These are phyloP conservation scores for Scolecobasidium constrictum DNA, from an alignment of 2,329 filamentous ascomycete genomes.

Conservation along the genomic window DNA sequence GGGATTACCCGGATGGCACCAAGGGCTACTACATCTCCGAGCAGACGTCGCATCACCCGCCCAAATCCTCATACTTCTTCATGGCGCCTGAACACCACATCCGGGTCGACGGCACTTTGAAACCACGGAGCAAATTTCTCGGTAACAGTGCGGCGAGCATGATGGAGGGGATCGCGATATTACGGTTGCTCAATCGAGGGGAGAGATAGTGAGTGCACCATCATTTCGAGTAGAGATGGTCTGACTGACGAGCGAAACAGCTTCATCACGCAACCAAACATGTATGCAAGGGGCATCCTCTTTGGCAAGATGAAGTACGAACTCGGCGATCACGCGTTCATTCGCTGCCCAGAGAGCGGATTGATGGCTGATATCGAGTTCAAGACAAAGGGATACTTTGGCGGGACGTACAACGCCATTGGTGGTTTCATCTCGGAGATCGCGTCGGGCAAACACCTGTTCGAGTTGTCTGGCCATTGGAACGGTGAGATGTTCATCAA, in stretches of 20 bases:
- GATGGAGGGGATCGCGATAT: constrained; percentile 92
- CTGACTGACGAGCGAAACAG: constrained; percentile 31
- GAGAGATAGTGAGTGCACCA: constrained; percentile 88
- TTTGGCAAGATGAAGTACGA: constrained; percentile 99
- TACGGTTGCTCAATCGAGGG: constrained; percentile 72
- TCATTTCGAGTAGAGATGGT: neutral
- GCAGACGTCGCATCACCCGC: constrained; percentile 95
- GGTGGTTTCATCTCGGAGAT: constrained; percentile 84
- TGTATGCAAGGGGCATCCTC: constrained; percentile 94
- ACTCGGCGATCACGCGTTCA: constrained; percentile 88
- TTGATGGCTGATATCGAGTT: constrained; percentile 90
- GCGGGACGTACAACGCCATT: constrained; percentile 92
- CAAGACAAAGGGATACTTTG: constrained; percentile 96
- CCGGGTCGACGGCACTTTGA: constrained; percentile 88
- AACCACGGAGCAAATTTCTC: constrained; percentile 87
- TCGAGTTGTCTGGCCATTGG: constrained; percentile 86
- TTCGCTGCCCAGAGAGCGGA: constrained; percentile 79
- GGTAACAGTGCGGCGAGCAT: constrained; percentile 95
- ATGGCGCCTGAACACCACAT: constrained; percentile 91
- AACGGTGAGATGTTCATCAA: constrained; percentile 92
- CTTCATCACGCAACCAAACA: constrained; percentile 93
- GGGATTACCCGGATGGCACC: constrained; percentile 78
- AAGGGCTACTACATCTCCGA: constrained; percentile 93
- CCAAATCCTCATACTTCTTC: constrained; percentile 98
- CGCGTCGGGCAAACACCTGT: constrained; percentile 75